Base-by-base conservation (phyloP, 1,139 yeast species). In the Saccharomyces hybrid region DNA sequence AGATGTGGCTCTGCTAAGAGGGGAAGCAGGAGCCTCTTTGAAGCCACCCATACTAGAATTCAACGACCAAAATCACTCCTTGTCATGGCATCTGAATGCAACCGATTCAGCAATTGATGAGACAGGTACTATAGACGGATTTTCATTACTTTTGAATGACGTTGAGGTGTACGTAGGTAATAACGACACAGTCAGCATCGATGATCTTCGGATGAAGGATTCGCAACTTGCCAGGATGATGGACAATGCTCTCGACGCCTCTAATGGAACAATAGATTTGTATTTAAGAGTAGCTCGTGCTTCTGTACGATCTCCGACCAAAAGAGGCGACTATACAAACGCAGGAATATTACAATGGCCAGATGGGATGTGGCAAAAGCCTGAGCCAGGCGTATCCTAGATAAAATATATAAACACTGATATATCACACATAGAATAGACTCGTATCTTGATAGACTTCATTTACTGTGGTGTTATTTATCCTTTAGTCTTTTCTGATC, bases 71-170 rank as follows among this genome's bases (percentile, higher is more conserved):
- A 64, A 64, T 4, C 63, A 67, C 58, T 28, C 26, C 9, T 61
- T 67, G 12, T 61, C 68, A 2, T 68, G 71, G 71, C 31, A 53
- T 24, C 32, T 60, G 14, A 41, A 41, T 47, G 12, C 41, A 24
- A 53, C 53, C 7, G 50, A 49, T 4, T 57, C 61, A 6, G 51
- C 51, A 5, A 48, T 50, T 0, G 58, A 54, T 9, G 34, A 53
- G 3, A 53, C 54, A 2, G 60, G 58, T 2, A 51, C 49, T 5
- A 56, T 72, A 12, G 69, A 76, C 47, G 83, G 84, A 0, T 78
- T 78, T 55, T 85, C 96, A 0, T 68, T 89, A 48, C 69, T 89
- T 51, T 72, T 90, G 46, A 88, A 90, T 64, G 97, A 90, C 64
- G 73, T 89, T n/a, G 96, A 89, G 67, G 73, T 83, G 44, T 86